Conservation (phyloP, 2,329 filamentous ascomycete species). For the Aureobasidium uvarum region DNA sequence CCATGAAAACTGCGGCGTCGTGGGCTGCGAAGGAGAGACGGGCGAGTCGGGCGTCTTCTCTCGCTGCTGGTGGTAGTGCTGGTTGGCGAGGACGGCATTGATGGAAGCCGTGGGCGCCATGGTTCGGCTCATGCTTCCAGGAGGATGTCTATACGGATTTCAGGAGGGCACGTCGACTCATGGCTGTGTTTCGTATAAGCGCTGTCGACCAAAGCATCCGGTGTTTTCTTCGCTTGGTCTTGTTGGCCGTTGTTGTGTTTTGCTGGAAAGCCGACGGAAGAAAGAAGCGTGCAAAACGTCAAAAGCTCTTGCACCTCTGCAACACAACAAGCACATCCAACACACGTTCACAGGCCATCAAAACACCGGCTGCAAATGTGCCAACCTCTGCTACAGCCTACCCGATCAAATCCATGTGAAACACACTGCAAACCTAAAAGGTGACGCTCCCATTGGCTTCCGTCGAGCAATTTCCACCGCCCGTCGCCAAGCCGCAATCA, state of each 20-base stretch:
- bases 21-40: slow-evolving; percentile 5
- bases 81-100: slow-evolving; percentile 21
- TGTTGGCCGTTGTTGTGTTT: not conserved
- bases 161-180: slow-evolving; percentile 1
- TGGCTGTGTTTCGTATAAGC: slow-evolving; percentile 21
- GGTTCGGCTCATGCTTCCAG: not conserved
- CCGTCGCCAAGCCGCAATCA: slow-evolving; percentile 3
- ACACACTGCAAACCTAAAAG: slow-evolving; percentile 1
- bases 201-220: not conserved
- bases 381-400: not conserved
- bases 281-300: slow-evolving; percentile 1
- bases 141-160: not conserved
- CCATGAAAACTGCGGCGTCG: slow-evolving; percentile 22
- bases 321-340: not conserved
- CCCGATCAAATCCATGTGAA: slow-evolving; percentile 1
- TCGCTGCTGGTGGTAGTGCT: not conserved
- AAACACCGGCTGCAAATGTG: slow-evolving; percentile 2
- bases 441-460: not conserved
- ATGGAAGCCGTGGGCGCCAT: slow-evolving; percentile 19
- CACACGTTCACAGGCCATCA: not conserved
- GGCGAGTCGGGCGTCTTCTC: not conserved
- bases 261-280: not conserved
- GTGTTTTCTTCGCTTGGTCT: not conserved
- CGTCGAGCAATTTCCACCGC: slow-evolving; percentile 5
- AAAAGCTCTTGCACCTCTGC: not conserved